Evolutionary conservation across 805 yeast species (phyloP), one percentile per base, ranked within the genome.

Genomic region (Zygosaccharomyces kombuchaensis): DNA sequence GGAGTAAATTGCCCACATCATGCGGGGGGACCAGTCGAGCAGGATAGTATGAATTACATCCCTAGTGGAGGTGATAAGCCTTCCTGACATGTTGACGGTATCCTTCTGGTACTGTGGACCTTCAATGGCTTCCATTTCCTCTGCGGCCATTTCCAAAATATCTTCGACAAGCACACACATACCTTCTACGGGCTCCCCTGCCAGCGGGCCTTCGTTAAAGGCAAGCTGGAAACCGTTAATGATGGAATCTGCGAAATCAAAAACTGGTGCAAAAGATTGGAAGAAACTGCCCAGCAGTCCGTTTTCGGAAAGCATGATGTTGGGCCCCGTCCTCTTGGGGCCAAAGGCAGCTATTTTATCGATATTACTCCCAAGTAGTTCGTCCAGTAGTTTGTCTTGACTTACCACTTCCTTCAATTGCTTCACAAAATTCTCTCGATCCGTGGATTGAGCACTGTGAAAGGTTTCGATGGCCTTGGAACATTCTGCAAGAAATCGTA

Each of bases 1-100:
- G 0, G 85, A 73, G 62, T 93, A 93, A 80, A 84, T 87, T 3
- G 99, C 99, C 57, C 95, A 75, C 80, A 85, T 82, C 39, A 93
- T 66, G 47, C 99, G 76, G 6, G 98, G 96, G 0, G 96, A 82
- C 83, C 93, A 84, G 48, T 80, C 82, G 30, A 87, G 63, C 59
- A 91, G 78, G 1, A 81, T 78, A 36, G 75, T 71, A 58, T 86
- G 87, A 34, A 93, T 83, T 2, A 79, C 68, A 51, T 87, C 90
- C 55, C 89, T 80, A 0, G 87, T 79, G 0, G 79, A 72, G 1
- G 89, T 78, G 38, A 89, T 81, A 22, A 88, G 66, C 56, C 93
- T 77, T 7, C 97, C 96, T 1, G 82, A 71, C 16, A 80, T 52
- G 45, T 82, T 77, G 26, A 75, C 67, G 25, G 72, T 67, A 37